phyloP scores from a whole-genome alignment of 257 asterid genomes.

The Vinca minor region DNA sequence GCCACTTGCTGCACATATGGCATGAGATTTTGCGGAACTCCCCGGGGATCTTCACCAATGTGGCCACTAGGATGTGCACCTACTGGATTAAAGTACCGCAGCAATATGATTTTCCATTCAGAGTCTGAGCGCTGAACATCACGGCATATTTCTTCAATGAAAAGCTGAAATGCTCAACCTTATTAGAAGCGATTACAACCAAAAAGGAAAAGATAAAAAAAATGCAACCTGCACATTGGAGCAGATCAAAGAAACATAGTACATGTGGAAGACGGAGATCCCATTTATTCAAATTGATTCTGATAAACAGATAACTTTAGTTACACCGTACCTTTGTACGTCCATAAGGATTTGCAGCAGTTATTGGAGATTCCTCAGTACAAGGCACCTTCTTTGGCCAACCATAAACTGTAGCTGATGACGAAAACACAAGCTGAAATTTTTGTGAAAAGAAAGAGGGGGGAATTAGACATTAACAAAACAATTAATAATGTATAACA shows the following conservation, averaged over 20 bases:
- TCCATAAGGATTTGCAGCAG: slow-evolving; percentile 86
- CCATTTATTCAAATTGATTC: not conserved
- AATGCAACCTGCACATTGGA: not conserved
- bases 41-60: slow-evolving; percentile 95
- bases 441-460: slow-evolving; percentile 1
- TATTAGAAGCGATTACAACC: slow-evolving; percentile 12
- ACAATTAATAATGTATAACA: not conserved
- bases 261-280: no score
- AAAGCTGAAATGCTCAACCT: slow-evolving; percentile 46
- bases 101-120: slow-evolving; percentile 79
- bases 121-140: slow-evolving; percentile 67
- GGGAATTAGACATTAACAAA: not conserved
- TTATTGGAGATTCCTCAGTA: slow-evolving; percentile 75
- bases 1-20: slow-evolving; percentile 98
- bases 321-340: slow-evolving; percentile 63
- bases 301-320: not conserved
- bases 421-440: slow-evolving; percentile 90
- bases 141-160: slow-evolving; percentile 90
- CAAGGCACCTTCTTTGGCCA: slow-evolving; percentile 94
- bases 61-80: slow-evolving; percentile 92
- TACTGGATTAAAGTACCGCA: slow-evolving; percentile 95
- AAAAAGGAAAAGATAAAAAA: no score
- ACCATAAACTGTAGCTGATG: slow-evolving; percentile 97
- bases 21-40: slow-evolving; percentile 94
- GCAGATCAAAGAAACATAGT: no score